Base-by-base conservation (phyloP, 2,329 filamentous ascomycete genomes). In the Fusarium nanum region DNA sequence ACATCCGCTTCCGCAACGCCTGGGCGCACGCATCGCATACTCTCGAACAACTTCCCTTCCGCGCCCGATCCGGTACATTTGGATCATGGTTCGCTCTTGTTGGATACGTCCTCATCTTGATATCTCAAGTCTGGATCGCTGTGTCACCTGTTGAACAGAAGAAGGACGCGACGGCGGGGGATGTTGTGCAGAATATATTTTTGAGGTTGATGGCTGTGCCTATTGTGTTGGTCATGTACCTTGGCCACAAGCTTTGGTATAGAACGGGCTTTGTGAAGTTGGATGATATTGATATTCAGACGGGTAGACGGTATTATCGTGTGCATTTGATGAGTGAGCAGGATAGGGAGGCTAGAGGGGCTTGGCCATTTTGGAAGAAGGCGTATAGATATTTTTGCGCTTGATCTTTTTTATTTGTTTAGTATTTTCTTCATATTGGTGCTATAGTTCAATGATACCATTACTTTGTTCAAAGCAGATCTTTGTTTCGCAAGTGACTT, bases 1-100 rank as follows among this genome's bases (percentile, higher is more conserved):
- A 98, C 80, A 97, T 97, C 75, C 93, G 94, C 47, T 98, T 97
- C 87, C 92, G 94, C 67, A 82, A 83, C 18, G 92, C 90, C 11
- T 97, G 93, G 93, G 84, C 83, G 34, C 76, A 82, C 8, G 87
- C 89, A 62, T 91, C 91, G 41, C 91, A 91, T 76, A 85, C 83
- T 18, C 82, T 95, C 23, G 84, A 89, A 60, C 92, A 97, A 73
- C 85, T 98, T 7, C 92, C 94, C 11, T 98, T 95, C 83, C 84
- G 82, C 40, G 92, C 92, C 1, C 92, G 96, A 76, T 87, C 91
- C 5, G 94, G 94, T 60, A 83, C 95, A 9, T 72, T 86, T 11
- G 95, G 94, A 6, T 96, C 93, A 2, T 98, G 90, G 86, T 71
- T 96, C 34, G 94, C 94, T 20, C 84, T 97, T 48, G 68, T 83